Evolutionary conservation across 1,284 basidiomycete genomes (phyloP), one percentile per base, ranked within the genome.

Genomic region (Meira miltonrushii): DNA sequence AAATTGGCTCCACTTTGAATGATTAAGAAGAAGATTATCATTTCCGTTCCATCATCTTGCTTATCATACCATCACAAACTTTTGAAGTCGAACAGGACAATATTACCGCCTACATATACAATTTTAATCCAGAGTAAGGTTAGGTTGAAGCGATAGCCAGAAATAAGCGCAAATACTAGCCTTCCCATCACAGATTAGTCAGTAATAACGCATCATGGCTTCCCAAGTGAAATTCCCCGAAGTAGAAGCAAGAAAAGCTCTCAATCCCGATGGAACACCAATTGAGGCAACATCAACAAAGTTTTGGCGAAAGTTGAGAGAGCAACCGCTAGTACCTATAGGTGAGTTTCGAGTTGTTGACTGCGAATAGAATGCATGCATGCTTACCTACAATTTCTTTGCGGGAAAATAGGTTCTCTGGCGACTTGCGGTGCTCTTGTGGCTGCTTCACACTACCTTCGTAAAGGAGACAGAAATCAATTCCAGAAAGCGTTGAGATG

Each of bases 321-420:
- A 77, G 57, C 63, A 78, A 52, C 77, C 77, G 3, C 59, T 78
- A 2, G 69, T 78, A 9, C 77, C 77, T 1, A 69, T 78, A 23
- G 75, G 74, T 76, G 54, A 59, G 69, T 64, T 2, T 33, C 7
- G 40, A 17, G 5, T 13, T 44, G 17, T 60, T 9, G 33, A 28
- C 33, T 11, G 12, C 2, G 39, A 19, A 21, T 39, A 6, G 54
- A n/a, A 7, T 19, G 11, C 10, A 54, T 37, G 40, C 17, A 21
- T 28, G 39, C n/a, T 19, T n/a, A 4, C 38, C 2, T 9, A 6
- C 17, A 55, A 17, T 38, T 25, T n/a, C n/a, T n/a, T n/a, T n/a
- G n/a, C n/a, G n/a, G n/a, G n/a, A n/a, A 10, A 7, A 2, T 51
- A 77, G 75, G 77, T 19, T 74, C 70, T 1, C 46, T 75, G 2